Percentiles rank a stretch among this genome's conserved stretches.
Conservation (phyloP, 2,329 filamentous ascomycete genomes). For the Clonostachys rhizophaga region DNA sequence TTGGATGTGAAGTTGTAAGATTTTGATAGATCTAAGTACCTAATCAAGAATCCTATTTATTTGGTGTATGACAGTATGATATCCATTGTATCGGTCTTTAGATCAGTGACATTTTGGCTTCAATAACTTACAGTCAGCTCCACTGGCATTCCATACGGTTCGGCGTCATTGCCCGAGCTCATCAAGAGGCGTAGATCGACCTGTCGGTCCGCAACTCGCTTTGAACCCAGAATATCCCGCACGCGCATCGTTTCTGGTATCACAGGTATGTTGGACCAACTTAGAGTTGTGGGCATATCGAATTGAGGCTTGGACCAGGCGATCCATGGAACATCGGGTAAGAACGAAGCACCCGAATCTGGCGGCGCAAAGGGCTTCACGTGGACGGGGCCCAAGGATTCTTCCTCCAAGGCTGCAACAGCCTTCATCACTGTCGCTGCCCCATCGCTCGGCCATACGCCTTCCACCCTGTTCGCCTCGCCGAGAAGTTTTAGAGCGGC, state of each 20-base stretch:
- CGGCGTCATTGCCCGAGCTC: not conserved
- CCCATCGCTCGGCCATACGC: conserved; percentile 22
- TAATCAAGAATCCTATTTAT: no score
- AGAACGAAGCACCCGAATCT: not conserved
- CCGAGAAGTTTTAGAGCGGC: conserved; percentile 14
- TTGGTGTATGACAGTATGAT: no score
- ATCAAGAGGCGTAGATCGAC: not conserved
- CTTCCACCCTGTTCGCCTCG: conserved; percentile 19
- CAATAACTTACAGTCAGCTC: no score
- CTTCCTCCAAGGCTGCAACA: not conserved
- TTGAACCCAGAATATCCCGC: not conserved
- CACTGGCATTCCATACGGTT: not conserved
- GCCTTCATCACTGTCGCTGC: conserved; percentile 11
- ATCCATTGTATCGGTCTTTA: no score
- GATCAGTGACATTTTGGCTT: no score
- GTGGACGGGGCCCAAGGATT: not conserved
- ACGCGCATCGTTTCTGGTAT: not conserved
- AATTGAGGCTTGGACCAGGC: not conserved
- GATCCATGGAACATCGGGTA: not conserved
- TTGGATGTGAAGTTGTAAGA: no score
- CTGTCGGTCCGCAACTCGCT: not conserved
- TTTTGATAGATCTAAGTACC: no score
- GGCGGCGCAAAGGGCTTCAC: not conserved
- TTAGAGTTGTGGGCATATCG: not conserved
- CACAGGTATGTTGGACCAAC: not conserved